Evolutionary conservation across 108 stramenopile genomes (phyloP).

Genomic region (Aureococcus anophagefferens): DNA sequence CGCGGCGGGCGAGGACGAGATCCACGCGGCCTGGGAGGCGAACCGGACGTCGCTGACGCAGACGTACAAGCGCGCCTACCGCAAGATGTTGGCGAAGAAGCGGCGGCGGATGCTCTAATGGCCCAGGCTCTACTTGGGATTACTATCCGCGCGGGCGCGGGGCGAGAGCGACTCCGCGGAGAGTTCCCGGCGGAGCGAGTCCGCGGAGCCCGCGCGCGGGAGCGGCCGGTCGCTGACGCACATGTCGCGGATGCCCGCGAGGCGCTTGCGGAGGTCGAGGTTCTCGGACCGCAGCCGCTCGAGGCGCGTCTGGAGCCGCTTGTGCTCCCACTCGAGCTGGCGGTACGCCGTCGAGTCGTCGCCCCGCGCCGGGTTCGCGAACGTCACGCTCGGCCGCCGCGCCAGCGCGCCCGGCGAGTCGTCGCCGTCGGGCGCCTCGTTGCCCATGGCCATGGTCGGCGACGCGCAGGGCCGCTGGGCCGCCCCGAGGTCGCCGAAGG

Average conservation of each 20-base stretch:
- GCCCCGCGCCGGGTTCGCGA: too few species aligned
- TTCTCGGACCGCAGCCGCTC: background rate
- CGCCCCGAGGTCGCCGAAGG: background rate
- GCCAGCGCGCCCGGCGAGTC: background rate
- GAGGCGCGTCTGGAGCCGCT: background rate
- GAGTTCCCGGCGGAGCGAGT: too few species aligned
- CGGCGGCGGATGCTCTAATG: too few species aligned
- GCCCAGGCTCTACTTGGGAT: too few species aligned
- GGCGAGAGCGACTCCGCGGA: too few species aligned
- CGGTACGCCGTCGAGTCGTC: background rate
- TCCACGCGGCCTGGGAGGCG: background rate
- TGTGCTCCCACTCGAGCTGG: background rate
- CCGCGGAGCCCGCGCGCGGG: too few species aligned
- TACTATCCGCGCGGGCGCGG: too few species aligned
- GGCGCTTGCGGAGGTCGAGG: background rate
- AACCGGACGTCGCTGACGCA: background rate
- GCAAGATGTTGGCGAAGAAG: background rate
- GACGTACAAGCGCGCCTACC: background rate
- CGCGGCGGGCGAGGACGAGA: background rate
- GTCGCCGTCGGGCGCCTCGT: background rate
- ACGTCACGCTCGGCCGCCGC: too few species aligned
- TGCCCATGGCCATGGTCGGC: too few species aligned
- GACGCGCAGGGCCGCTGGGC: too few species aligned
- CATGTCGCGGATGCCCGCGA: background rate
- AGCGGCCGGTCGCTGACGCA: too few species aligned